Percentiles rank a stretch among this genome's conserved stretches.
These are phyloP conservation scores for Paramecium primaurelia DNA, from an alignment of 73 alveolate genomes.

Conservation along the genomic window DNA sequence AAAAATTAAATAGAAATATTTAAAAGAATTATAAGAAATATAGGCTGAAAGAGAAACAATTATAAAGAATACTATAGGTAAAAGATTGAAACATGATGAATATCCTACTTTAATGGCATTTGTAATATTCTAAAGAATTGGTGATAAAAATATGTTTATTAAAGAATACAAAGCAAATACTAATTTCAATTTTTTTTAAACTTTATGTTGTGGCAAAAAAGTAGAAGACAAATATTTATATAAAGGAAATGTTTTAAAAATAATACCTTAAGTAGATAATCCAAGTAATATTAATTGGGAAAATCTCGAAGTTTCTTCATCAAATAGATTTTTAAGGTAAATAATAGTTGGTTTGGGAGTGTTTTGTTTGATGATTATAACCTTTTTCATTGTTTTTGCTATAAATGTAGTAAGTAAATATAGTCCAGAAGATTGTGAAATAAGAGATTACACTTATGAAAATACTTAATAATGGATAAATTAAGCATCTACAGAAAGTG, in stretches of 20 bases:
- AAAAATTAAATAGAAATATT: not conserved
- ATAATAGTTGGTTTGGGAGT: slow-evolving; percentile 40
- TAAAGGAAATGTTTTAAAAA: not conserved
- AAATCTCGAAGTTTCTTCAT: slow-evolving; percentile 52
- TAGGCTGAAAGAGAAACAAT: slow-evolving; percentile 41
- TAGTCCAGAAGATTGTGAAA: slow-evolving; percentile 33
- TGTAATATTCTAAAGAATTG: slow-evolving; percentile 59
- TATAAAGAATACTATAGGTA: slow-evolving; percentile 2
- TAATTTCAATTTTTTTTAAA: not conserved
- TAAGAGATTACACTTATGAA: not conserved
- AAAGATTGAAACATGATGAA: slow-evolving; percentile 38
- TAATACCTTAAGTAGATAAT: slow-evolving; percentile 51
- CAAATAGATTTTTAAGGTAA: slow-evolving; percentile 33
- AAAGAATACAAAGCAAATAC: slow-evolving; percentile 21
- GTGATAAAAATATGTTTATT: slow-evolving; percentile 45
- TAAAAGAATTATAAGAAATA: slow-evolving; percentile 37
- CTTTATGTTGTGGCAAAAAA: slow-evolving; percentile 14
- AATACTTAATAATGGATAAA: not conserved
- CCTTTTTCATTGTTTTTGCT: slow-evolving; percentile 43
- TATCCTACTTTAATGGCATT: slow-evolving; percentile 64
- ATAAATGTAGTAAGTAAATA: slow-evolving; percentile 26
- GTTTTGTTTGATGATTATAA: slow-evolving; percentile 21
- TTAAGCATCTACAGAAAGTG: slow-evolving; percentile 6
- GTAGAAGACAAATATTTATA: not conserved
- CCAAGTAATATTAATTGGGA: slow-evolving; percentile 70